phyloP scores from a whole-genome alignment of 768 basidiomycete species.

The Leccinellum rugosiceps region DNA sequence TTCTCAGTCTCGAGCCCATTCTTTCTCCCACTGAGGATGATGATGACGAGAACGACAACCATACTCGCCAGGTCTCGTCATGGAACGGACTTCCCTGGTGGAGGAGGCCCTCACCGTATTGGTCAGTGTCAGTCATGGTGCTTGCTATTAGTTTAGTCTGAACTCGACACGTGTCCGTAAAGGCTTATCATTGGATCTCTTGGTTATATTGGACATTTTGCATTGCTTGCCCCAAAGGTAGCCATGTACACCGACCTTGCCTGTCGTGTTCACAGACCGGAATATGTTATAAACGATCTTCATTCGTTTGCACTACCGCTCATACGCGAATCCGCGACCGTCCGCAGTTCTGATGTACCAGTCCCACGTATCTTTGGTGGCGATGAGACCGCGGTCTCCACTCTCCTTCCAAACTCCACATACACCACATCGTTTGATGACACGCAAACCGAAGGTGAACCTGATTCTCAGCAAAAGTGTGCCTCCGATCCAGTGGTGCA shows the following conservation, averaged over 20 bases:
- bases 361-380: neutral
- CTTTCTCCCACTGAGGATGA: slow-evolving; percentile 14
- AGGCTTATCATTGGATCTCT: slow-evolving; percentile 64
- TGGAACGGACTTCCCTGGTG: slow-evolving; percentile 59
- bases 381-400: neutral
- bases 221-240: slow-evolving; percentile 65
- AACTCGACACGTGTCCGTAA: neutral
- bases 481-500: slow-evolving; percentile 68
- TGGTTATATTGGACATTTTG: slow-evolving; percentile 49
- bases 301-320: neutral
- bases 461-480: slow-evolving; percentile 37
- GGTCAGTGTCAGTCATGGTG: slow-evolving; percentile 43
- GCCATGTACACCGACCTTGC: slow-evolving; percentile 73
- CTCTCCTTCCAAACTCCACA: slow-evolving; percentile 3
- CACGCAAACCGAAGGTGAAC: neutral
- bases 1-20: slow-evolving; percentile 16
- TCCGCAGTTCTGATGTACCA: neutral
- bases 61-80: slow-evolving; percentile 25
- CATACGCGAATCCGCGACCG: neutral
- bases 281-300: slow-evolving; percentile 33
- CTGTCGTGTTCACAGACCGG: slow-evolving; percentile 64
- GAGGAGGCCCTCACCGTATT: slow-evolving; percentile 68
- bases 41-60: slow-evolving; percentile 24
- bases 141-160: neutral
- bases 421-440: neutral